Evolutionary conservation across 2,329 filamentous ascomycete species (phyloP).

Genomic region (Neonectria neomacrospora): DNA sequence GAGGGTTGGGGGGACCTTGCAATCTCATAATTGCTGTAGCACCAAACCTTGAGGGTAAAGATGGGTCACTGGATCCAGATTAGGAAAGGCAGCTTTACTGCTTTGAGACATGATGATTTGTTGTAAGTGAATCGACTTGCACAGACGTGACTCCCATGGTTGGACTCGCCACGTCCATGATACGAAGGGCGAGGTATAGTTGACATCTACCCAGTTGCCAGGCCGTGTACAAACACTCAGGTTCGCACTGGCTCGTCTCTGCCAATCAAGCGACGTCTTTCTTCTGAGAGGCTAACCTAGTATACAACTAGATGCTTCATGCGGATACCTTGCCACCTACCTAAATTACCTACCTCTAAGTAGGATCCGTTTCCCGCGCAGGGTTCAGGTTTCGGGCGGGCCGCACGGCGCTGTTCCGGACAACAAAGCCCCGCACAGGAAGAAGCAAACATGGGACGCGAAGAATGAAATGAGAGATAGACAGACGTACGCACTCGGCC

Average conservation of each 20-base stretch:
- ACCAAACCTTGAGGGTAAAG: background rate
- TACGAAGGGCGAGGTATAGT: background rate
- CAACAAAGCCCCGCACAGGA: background rate
- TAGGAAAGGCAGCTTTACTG: background rate
- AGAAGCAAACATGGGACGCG: slow-evolving; percentile 20
- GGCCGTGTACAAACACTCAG: background rate
- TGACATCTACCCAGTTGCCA: too few relatives aligned
- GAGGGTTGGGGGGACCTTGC: background rate
- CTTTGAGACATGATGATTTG: background rate
- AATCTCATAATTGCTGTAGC: background rate
- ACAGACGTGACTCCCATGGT: background rate
- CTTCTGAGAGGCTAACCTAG: background rate
- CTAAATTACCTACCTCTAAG: too few relatives aligned
- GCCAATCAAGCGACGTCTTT: background rate
- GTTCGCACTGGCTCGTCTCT: background rate
- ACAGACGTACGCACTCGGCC: background rate
- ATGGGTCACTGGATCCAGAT: background rate
- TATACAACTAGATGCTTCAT: too few relatives aligned
- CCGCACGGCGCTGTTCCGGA: background rate
- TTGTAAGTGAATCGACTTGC: background rate
- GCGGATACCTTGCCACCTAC: too few relatives aligned
- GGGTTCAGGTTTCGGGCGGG: slow-evolving; percentile 7
- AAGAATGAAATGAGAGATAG: background rate
- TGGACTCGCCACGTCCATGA: background rate
- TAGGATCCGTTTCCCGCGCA: background rate